phyloP scores from a whole-genome alignment of 345 rosid genomes.

The Brassica incana region DNA sequence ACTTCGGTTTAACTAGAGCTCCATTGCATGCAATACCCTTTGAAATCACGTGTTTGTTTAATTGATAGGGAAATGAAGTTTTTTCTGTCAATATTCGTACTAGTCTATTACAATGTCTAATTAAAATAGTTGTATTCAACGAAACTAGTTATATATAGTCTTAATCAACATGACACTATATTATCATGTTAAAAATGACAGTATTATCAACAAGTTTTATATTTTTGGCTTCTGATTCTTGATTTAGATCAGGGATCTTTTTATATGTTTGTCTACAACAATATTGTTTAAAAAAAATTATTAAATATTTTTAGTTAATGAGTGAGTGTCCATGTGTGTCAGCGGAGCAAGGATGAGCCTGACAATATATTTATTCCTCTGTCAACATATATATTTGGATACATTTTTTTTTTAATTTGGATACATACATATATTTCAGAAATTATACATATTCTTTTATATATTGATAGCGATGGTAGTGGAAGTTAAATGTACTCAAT shows the following conservation, averaged over 20 bases:
- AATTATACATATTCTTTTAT: background rate
- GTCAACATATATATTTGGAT: background rate
- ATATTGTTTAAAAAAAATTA: background rate
- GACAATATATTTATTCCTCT: background rate
- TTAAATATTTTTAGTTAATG: background rate
- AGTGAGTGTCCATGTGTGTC: background rate
- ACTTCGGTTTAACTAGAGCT: background rate
- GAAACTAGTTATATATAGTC: background rate
- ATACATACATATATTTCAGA: background rate
- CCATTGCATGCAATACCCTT: background rate
- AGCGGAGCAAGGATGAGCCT: background rate
- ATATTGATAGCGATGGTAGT: constrained; percentile 3
- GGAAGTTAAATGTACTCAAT: background rate
- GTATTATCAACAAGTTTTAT: background rate
- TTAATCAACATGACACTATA: background rate
- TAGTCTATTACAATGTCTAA: background rate
- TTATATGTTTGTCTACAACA: background rate
- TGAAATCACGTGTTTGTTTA: background rate
- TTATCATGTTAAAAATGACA: background rate
- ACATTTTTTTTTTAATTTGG: too few relatives aligned
- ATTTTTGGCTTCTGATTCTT: background rate
- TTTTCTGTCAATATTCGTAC: background rate
- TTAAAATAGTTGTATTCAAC: background rate
- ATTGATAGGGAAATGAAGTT: too few relatives aligned
- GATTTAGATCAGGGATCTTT: background rate